Conservation (phyloP, 768 basidiomycete genomes). For the Dentipellis sp. region DNA sequence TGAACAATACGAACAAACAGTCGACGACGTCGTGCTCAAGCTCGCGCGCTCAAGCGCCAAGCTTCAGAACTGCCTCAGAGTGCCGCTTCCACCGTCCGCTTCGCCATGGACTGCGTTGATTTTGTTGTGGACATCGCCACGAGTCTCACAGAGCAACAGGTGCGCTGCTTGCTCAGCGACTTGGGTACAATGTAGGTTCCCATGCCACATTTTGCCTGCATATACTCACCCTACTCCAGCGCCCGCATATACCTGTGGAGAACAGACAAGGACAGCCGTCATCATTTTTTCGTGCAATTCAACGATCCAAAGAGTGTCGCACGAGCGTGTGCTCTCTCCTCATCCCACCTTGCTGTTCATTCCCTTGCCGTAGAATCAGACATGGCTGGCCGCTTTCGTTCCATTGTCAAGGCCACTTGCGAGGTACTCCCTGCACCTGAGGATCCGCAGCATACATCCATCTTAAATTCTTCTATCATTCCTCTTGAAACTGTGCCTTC, state of each 20-base stretch:
- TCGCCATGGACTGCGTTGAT: neutral
- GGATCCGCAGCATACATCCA: too few species aligned
- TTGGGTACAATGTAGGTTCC: neutral
- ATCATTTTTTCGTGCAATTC: neutral
- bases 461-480: too few species aligned
- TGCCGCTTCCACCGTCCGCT: neutral
- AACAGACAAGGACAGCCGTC: neutral
- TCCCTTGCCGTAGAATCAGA: neutral
- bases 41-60: too few species aligned
- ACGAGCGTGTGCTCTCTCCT: neutral
- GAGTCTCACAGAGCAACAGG: neutral
- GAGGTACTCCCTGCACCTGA: too few species aligned
- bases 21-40: too few species aligned
- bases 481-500: neutral
- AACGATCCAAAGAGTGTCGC: neutral
- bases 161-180: neutral
- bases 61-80: too few species aligned
- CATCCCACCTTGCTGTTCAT: neutral
- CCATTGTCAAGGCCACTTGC: too few species aligned
- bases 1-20: too few species aligned
- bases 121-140: neutral
- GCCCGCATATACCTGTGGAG: neutral
- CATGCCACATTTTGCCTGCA: neutral
- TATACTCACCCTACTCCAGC: neutral
- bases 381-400: neutral